A percentile compares a stretch with the other conserved stretches of the same genome.
phyloP scores from a whole-genome alignment of 75 land plant species.

The Picea glauca region DNA sequence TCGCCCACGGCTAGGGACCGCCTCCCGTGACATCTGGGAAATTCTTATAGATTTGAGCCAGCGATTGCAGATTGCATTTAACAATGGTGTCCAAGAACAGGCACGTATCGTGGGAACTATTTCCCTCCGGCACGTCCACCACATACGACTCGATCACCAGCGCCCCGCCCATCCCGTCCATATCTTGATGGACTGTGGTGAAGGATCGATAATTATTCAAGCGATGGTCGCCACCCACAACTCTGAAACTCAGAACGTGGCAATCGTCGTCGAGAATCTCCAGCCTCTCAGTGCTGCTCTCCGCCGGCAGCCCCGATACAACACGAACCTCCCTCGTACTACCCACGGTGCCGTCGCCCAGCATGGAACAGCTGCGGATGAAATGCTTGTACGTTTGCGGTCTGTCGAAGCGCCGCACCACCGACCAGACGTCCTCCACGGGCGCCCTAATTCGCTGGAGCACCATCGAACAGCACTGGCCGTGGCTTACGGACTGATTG shows the following conservation, averaged over 20 bases:
- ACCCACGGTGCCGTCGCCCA: slow-evolving; percentile 34
- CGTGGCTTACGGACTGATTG: slow-evolving; percentile 18
- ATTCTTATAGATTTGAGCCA: slow-evolving; percentile 31
- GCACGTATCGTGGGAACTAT: slow-evolving; percentile 64
- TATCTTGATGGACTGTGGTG: slow-evolving; percentile 46
- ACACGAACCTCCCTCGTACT: slow-evolving; percentile 58
- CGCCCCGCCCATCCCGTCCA: slow-evolving; percentile 10
- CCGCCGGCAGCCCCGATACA: slow-evolving; percentile 80
- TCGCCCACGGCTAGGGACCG: background rate
- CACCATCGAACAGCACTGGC: slow-evolving; percentile 55
- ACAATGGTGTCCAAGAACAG: slow-evolving; percentile 78
- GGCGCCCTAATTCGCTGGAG: slow-evolving; percentile 60
- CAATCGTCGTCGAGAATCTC: slow-evolving; percentile 65
- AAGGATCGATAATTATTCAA: slow-evolving; percentile 73
- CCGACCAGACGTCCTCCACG: slow-evolving; percentile 50
- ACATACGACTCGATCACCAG: slow-evolving; percentile 80
- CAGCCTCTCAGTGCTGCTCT: slow-evolving; percentile 63
- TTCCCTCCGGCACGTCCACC: slow-evolving; percentile 82
- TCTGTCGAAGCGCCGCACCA: slow-evolving; percentile 68
- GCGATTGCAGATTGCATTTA: slow-evolving; percentile 65
- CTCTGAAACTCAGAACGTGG: slow-evolving; percentile 56
- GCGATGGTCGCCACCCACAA: slow-evolving; percentile 81
- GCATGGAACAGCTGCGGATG: slow-evolving; percentile 53
- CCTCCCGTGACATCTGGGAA: background rate
- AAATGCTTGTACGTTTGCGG: slow-evolving; percentile 87